A percentile compares a stretch with the other conserved stretches of the same genome.
phyloP scores from a whole-genome alignment of 208 protist species.

The Wallacemonas sp. region DNA sequence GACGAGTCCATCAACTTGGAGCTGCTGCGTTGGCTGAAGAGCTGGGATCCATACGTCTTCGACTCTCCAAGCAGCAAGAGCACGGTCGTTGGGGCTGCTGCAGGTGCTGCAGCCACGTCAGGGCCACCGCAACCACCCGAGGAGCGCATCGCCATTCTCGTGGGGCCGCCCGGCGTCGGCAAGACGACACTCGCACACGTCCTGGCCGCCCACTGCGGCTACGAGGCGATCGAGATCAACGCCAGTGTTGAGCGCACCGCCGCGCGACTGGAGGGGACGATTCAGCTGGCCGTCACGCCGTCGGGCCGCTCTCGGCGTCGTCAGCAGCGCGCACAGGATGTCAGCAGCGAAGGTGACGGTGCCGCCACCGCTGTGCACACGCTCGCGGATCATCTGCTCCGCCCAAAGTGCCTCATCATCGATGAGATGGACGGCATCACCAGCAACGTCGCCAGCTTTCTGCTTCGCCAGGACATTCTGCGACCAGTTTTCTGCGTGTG shows the following conservation, averaged over 20 bases:
- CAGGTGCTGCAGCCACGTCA: not conserved
- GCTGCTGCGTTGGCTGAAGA: constrained; percentile 82
- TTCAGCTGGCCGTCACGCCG: constrained; percentile 58
- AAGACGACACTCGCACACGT: constrained; percentile 97
- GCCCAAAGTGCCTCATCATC: constrained; percentile 86
- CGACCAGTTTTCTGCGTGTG: constrained; percentile 87
- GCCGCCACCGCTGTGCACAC: constrained; percentile 15
- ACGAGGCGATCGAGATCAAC: constrained; percentile 95
- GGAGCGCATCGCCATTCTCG: constrained; percentile 79
- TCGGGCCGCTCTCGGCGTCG: constrained; percentile 26
- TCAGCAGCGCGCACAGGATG: constrained; percentile 7
- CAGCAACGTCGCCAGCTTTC: constrained; percentile 56
- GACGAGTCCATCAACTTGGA: constrained; percentile 79
- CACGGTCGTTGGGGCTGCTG: not conserved
- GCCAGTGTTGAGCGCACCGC: constrained; percentile 91
- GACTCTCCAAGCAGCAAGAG: constrained; percentile 8
- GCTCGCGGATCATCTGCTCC: constrained; percentile 58
- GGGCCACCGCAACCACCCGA: constrained; percentile 33
- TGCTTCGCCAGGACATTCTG: constrained; percentile 57
- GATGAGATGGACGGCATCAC: constrained; percentile 92
- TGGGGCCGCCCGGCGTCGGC: constrained; percentile 94
- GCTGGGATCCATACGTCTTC: constrained; percentile 81
- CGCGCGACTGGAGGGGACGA: constrained; percentile 62
- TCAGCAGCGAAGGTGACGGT: not conserved
- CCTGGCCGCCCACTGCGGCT: constrained; percentile 92